Evolutionary conservation across 257 asterid genomes (phyloP).

Genomic region (Petrea volubilis): DNA sequence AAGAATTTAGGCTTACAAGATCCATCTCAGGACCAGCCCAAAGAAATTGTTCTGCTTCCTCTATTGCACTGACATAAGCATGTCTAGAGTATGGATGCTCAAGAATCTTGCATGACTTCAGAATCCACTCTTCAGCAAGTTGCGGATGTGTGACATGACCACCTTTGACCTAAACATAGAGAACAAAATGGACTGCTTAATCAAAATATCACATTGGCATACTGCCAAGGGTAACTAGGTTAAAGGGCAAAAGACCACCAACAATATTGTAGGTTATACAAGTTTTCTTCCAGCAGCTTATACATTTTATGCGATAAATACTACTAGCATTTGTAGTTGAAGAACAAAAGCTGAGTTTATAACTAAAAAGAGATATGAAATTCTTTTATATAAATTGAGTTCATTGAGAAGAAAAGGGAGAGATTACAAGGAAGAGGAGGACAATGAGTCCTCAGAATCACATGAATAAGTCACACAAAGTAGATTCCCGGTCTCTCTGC

Average conservation of each 20-base stretch:
- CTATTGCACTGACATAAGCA: slow-evolving; percentile 60
- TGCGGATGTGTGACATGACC: slow-evolving; percentile 52
- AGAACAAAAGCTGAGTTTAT: slow-evolving; percentile 9
- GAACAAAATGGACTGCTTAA: slow-evolving; percentile 11
- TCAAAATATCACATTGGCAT: background rate
- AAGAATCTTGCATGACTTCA: slow-evolving; percentile 57
- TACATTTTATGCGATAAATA: background rate
- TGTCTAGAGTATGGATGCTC: slow-evolving; percentile 60
- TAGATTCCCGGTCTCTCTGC: too few species aligned
- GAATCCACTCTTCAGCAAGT: slow-evolving; percentile 89
- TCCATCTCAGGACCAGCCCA: slow-evolving; percentile 99
- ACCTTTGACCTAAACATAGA: slow-evolving; percentile 66
- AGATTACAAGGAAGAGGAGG: too few species aligned
- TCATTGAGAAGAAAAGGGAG: too few species aligned
- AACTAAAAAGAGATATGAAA: background rate
- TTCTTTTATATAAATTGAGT: too few species aligned
- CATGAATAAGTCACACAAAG: too few species aligned
- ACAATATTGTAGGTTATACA: background rate
- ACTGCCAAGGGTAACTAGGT: slow-evolving; percentile 1
- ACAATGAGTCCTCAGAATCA: too few species aligned
- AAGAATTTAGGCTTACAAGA: slow-evolving; percentile 51
- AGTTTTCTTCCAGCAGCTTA: slow-evolving; percentile 24
- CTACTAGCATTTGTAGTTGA: slow-evolving; percentile 8
- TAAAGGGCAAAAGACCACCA: slow-evolving; percentile 14
- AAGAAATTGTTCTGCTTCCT: slow-evolving; percentile 85